Base-by-base conservation (phyloP, 345 rosid genomes). In the Pistacia vera region DNA sequence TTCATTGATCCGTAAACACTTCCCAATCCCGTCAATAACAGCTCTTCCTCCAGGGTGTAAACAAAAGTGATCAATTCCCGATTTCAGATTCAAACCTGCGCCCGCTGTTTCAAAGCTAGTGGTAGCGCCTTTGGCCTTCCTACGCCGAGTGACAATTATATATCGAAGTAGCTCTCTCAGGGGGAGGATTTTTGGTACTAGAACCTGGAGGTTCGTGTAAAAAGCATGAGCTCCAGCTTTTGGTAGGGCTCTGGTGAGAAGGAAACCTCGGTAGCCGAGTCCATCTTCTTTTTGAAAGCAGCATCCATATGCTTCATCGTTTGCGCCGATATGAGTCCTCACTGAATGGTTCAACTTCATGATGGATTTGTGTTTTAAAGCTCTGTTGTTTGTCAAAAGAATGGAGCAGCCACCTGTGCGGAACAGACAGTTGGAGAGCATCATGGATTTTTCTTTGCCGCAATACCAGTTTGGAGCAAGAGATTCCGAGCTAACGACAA, bases 31-130 rank as follows among this genome's bases (percentile, higher is more conserved):
- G 67, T 93, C 92, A 14, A 93, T 84, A 58, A 92, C 96, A 0
- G 98, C 98, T 82, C 87, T 92, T 18, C 98, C 97, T 0, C 97
- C 98, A 0, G 97, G 91, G 83, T 94, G 97, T 33, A 92, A 85
- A 54, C 98, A 94, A 74, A 94, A 92, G 57, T 92, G 97, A 33
- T 94, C 93, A 0, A 94, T 81, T 8, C 97, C 94, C 2, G 91
- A 54, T 56, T 83, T 89, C 66, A 94, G 83, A 77, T 94, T 90
- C 38, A 94, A 75, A 55, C 71, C 81, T 63, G 77, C 79, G 64
- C 74, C 76, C 25, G 46, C 63, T 22, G 68, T 69, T 38, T 75
- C 82, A 56, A 56, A 68, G 2, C 30, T 1, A 30, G 6, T 33
- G 56, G 59, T 35, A 16, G 70, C 63, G 70, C 18, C 79, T 72